phyloP scores from a whole-genome alignment of 441 rosid species.

The Gossypium davidsonii region DNA sequence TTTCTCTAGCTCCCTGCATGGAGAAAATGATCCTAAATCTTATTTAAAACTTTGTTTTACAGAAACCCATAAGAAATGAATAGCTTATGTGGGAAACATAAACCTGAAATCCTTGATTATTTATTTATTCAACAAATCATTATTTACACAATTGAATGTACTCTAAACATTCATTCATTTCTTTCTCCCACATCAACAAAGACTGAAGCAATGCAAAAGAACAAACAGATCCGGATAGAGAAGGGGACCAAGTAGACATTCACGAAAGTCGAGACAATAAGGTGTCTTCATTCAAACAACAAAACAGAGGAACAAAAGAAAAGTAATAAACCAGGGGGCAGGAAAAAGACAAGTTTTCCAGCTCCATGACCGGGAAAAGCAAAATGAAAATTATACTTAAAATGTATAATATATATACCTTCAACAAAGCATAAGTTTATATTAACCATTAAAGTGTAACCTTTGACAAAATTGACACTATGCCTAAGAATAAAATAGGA shows the following conservation, averaged over 20 bases:
- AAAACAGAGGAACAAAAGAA: not conserved
- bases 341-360: not conserved
- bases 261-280: not conserved
- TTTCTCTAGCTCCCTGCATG: not conserved
- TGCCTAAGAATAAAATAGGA: not conserved
- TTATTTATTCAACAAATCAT: not conserved
- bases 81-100: not conserved
- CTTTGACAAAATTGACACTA: not conserved
- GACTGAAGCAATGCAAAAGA: not conserved
- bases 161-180: not conserved
- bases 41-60: not conserved
- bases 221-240: not conserved
- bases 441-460: not conserved
- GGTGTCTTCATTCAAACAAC: not conserved
- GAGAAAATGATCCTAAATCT: not conserved
- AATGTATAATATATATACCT: not conserved
- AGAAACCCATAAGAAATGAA: not conserved
- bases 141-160: constrained; percentile 9
- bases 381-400: not conserved
- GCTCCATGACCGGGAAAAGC: not conserved
- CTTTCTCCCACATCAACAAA: not conserved
- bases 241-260: not conserved
- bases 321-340: not conserved
- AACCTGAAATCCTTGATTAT: not conserved
- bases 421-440: not conserved